Base-by-base conservation (phyloP, 1,284 basidiomycete species). In the Trichosporon coremiiforme region DNA sequence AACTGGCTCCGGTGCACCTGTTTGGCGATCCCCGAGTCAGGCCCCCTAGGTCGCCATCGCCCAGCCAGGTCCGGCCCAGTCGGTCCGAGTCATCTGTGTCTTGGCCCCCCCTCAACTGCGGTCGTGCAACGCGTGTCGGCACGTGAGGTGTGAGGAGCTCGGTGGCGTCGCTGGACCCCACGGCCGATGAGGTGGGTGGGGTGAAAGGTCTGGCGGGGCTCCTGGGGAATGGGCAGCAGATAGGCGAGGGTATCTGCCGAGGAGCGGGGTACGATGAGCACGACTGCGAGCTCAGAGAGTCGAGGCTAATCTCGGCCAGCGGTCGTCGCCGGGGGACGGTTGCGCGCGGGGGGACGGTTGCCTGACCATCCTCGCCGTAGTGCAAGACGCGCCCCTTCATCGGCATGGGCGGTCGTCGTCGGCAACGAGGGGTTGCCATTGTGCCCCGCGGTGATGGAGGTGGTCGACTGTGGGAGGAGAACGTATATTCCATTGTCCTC, bases 91-190 rank as follows among this genome's bases (percentile, higher is more conserved):
- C 41, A 15, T 45, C 17, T 2, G 41, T 15, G 41, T n/a, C 17
- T 4, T 45, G 15, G 41, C 17, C 41, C 41, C 41, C 41, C 17
- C 12, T 9, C 20, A 4, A n/a, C 9, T 7, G n/a, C 50, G 25
- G 25, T 20, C 50, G 50, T 53, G 50, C 22, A 25, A 20, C 8
- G 50, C 22, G 6, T 25, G 25, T 25, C 25, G 50, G 50, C n/a
- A 53, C 50, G 22, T 53, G 22, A 20, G 50, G 50, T 20, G 50
- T 53, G 50, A 53, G 50, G 2, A 53, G 50, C 50, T 53, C 50
- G 8, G 50, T 53, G 50, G 50, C n/a, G 22, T 53, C 50, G 50
- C 50, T 53, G 50, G 50, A 53, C 20, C 6, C n/a, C 50, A 22
- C 50, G 5, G 50, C 50, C 50, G 20, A 53, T 4, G 50, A 53